Evolutionary conservation across 169 alveolate species (phyloP), one percentile per base, ranked within the genome.

Genomic region (Theileria annulata): DNA sequence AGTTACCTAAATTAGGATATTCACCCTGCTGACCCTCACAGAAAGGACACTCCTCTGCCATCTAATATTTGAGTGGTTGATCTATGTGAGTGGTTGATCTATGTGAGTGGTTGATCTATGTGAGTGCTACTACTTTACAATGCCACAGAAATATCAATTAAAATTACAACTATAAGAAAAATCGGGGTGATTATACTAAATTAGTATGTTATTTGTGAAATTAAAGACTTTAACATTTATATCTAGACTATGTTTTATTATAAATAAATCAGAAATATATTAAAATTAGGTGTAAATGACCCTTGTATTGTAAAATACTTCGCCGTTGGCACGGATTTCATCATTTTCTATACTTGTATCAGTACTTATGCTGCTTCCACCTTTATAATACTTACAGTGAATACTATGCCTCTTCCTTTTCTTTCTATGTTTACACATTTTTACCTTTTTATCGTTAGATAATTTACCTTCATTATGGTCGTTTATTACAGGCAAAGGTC

Each of bases 341-440:
- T 42, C 51, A 42, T 42, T 42, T 42, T 42, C 51, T 42, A 42
- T 42, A 42, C 51, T 42, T 42, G 68, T 28, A 59, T 51, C 47
- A 77, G 35, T 47, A 33, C 77, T 23, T 68, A 25, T 3, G 31
- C 60, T 13, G 79, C 37, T 2, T 19, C 56, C 28, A 72, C 19
- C 42, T 63, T 27, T 9, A 49, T 72, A 8, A 69, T 72, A 66
- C 48, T 30, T 51, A 51, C 63, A 25, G 28, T 59, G 49, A 54
- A 73, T 10, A 64, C 23, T 71, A 62, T 63, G 68, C 15, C 13
- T 59, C 35, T 31, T 30, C 47, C 47, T 59, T 42, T 42, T 42
- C 51, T 42, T 42, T 17, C 15, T 8, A 8, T 42, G 51, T 8
- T 42, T 42, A 42, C 51, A 42, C 51, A 42, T 42, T 42, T 42